Evolutionary conservation across 441 rosid genomes (phyloP).

Genomic region (Kokia cookei): DNA sequence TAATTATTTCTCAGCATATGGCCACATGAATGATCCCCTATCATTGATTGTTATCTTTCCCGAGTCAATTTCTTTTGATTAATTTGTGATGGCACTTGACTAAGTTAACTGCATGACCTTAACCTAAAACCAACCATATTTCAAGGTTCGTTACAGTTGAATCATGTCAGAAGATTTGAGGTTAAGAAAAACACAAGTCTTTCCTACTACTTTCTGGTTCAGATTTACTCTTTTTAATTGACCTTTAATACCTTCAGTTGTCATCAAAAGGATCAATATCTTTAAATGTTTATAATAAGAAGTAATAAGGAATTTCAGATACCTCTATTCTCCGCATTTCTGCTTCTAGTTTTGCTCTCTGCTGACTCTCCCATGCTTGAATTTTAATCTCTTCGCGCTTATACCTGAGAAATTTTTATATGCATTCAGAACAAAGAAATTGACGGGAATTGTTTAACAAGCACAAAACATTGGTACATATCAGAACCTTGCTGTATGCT

Average conservation of each 20-base stretch:
- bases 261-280: not conserved
- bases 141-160: not conserved
- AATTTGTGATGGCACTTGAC: not conserved
- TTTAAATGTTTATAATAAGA: not conserved
- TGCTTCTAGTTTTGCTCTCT: conserved; percentile 85
- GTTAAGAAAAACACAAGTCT: not conserved
- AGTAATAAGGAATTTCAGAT: not conserved
- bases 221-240: not conserved
- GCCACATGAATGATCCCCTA: not conserved
- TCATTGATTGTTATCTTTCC: not conserved
- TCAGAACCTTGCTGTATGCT: conserved; percentile 70
- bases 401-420: conserved; percentile 34
- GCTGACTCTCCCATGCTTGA: conserved; percentile 97
- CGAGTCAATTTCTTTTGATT: not conserved
- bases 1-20: not conserved
- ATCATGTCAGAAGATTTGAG: not conserved
- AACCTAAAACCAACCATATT: not conserved
- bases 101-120: not conserved
- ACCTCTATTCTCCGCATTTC: conserved; percentile 88
- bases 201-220: not conserved
- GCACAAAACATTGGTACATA: not conserved
- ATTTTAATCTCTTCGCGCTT: conserved; percentile 86
- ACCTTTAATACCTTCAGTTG: not conserved
- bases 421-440: not conserved
- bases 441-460: not conserved